Conservation (phyloP, 2,329 filamentous ascomycete species). For the Pseudogymnoascus sp. region DNA sequence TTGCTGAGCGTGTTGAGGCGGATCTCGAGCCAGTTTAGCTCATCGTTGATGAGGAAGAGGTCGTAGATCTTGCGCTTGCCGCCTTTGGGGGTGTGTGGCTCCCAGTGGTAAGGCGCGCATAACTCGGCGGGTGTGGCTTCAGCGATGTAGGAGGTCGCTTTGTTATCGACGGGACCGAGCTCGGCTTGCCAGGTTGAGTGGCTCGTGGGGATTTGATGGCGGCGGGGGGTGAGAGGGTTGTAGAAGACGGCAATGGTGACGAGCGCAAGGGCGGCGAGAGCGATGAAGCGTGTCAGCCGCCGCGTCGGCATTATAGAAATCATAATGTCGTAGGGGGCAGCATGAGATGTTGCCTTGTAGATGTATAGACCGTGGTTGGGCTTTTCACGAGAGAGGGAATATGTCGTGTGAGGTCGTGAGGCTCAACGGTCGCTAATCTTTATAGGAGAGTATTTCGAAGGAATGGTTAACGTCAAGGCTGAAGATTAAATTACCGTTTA, state of each 20-base stretch:
- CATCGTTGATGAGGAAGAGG: constrained; percentile 53
- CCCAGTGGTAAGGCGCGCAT: background rate
- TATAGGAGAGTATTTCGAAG: background rate
- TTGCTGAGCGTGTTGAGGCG: constrained; percentile 33
- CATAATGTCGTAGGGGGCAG: background rate
- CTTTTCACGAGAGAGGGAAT: background rate
- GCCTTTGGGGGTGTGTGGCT: background rate
- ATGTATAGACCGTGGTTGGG: background rate
- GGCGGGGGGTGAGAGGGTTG: background rate
- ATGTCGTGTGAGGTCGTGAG: background rate
- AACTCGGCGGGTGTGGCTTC: background rate
- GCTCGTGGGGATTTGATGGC: background rate
- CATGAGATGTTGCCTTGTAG: background rate
- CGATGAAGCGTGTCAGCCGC: background rate
- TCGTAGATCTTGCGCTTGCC: constrained; percentile 46
- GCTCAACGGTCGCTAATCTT: background rate
- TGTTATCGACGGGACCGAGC: background rate
- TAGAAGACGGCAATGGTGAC: background rate
- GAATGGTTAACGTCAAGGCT: background rate
- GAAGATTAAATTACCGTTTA: background rate
- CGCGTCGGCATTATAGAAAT: background rate
- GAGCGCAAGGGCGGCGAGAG: background rate
- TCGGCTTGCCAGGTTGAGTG: background rate
- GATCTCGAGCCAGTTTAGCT: constrained; percentile 58
- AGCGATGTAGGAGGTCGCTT: background rate